phyloP scores from a whole-genome alignment of 495 filamentous ascomycete species.

The Usnea hakonensis region DNA sequence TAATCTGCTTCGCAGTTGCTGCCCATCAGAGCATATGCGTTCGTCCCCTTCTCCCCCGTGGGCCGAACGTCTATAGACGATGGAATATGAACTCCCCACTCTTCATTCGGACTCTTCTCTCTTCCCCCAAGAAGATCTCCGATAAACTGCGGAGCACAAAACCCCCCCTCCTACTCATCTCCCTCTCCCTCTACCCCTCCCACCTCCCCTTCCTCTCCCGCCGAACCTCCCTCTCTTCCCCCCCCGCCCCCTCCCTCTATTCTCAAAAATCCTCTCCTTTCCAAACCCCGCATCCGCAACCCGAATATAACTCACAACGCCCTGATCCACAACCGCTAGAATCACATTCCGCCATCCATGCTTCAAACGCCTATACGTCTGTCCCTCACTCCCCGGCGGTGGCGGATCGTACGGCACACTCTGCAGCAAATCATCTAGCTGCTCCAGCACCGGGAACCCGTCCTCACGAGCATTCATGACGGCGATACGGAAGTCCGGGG shows the following conservation, averaged over 20 bases:
- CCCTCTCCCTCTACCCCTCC: slow-evolving; percentile 35
- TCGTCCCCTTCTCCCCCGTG: slow-evolving; percentile 46
- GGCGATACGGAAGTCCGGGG: slow-evolving; percentile 74
- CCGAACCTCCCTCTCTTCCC: slow-evolving; percentile 34
- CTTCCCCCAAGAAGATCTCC: slow-evolving; percentile 21
- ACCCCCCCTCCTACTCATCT: slow-evolving; percentile 26
- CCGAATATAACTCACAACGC: slow-evolving; percentile 78
- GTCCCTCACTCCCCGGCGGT: slow-evolving; percentile 34
- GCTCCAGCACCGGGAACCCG: slow-evolving; percentile 58
- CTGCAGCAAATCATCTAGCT: slow-evolving; percentile 62
- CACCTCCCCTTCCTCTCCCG: slow-evolving; percentile 34
- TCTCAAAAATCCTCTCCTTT: slow-evolving; percentile 62
- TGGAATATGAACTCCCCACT: slow-evolving; percentile 50
- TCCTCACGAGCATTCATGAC: slow-evolving; percentile 70
- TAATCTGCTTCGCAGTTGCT: background rate
- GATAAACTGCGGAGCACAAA: slow-evolving; percentile 25
- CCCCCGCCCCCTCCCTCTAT: slow-evolving; percentile 28
- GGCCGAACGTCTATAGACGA: slow-evolving; percentile 69
- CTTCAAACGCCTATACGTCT: slow-evolving; percentile 63
- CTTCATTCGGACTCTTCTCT: slow-evolving; percentile 8
- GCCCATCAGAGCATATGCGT: slow-evolving; percentile 61
- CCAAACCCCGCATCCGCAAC: slow-evolving; percentile 74
- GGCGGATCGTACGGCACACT: slow-evolving; percentile 60
- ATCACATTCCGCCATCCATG: slow-evolving; percentile 79
- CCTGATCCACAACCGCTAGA: slow-evolving; percentile 81